Evolutionary conservation across 148 eudicot species (phyloP), one percentile per base, ranked within the genome.

Genomic region (Salicornia ramosissima): DNA sequence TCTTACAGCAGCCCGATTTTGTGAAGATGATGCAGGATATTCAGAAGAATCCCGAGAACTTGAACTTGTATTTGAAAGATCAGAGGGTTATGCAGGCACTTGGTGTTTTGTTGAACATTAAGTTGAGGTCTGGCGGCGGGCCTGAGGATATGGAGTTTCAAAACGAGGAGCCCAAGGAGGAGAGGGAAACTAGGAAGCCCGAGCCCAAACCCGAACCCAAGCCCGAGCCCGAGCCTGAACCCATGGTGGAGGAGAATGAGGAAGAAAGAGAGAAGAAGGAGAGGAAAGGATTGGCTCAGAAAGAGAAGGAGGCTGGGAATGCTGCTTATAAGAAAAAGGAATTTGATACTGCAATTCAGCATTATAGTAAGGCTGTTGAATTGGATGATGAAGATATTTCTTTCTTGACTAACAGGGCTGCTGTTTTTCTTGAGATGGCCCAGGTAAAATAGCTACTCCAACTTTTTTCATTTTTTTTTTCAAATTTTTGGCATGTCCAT

Each of bases 291-390:
- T 31, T 56, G 78, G 97, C 97, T 5, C 83, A 74, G 73, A 89
- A 89, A 68, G 96, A 87, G 91, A 95, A 95, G 77, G 97, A 95
- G 45, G 84, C 87, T 21, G 97, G 99, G 25, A 95, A 89, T 83
- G 88, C 83, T 2, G 97, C 97, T 2, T 95, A 91, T 39, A 95
- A 95, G 75, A 95, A 95, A 87, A 91, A 95, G 85, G 85, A 95
- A 59, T 95, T 95, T 10, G 99, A 95, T 45, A 83, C 65, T 0
- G 97, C 99, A 0, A 89, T 95, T 70, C 68, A 76, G 67, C 80
- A 55, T 75, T 95, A 95, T 46, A 82, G 82, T 0, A 83, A 82
- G 73, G 99, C 97, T 0, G 39, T 81, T 51, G 96, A 95, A 42
- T 74, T 95, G 73, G 90, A 95, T 63, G 97, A 91, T 75, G 83